phyloP scores from a whole-genome alignment of 352 stramenopile species.

The Globisporangium cederbergense region DNA sequence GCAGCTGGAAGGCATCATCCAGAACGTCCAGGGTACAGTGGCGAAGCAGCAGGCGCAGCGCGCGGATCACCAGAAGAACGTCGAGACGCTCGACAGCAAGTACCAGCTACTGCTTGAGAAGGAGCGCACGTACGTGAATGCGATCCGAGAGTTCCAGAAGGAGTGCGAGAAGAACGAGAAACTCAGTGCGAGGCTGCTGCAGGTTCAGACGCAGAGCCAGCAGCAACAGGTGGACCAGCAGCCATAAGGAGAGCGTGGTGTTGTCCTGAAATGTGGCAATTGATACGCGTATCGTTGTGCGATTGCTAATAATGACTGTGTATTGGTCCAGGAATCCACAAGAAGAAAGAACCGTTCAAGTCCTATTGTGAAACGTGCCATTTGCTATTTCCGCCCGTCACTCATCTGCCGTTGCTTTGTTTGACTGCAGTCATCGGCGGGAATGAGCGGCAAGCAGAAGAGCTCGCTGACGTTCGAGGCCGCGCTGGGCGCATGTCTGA shows the following conservation, averaged over 20 bases:
- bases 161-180: slow-evolving; percentile 87
- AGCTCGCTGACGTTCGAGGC: slow-evolving; percentile 19
- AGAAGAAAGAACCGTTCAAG: background rate
- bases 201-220: background rate
- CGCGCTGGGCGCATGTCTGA: slow-evolving; percentile 41
- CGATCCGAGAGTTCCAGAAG: slow-evolving; percentile 85
- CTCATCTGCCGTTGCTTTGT: too few species aligned
- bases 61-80: slow-evolving; percentile 30
- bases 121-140: slow-evolving; percentile 79
- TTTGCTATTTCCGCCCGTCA: background rate
- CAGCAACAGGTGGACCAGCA: background rate
- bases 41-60: slow-evolving; percentile 51
- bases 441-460: slow-evolving; percentile 31
- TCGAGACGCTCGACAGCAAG: slow-evolving; percentile 72
- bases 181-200: slow-evolving; percentile 26
- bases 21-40: slow-evolving; percentile 49
- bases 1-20: slow-evolving; percentile 70
- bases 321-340: background rate
- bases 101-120: slow-evolving; percentile 76
- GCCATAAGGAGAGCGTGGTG: background rate
- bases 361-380: background rate
- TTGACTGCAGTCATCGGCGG: background rate
- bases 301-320: slow-evolving; percentile 7
- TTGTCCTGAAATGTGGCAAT: background rate
- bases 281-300: background rate